Evolutionary conservation across 768 basidiomycete genomes (phyloP).

Genomic region (Hericium erinaceus): DNA sequence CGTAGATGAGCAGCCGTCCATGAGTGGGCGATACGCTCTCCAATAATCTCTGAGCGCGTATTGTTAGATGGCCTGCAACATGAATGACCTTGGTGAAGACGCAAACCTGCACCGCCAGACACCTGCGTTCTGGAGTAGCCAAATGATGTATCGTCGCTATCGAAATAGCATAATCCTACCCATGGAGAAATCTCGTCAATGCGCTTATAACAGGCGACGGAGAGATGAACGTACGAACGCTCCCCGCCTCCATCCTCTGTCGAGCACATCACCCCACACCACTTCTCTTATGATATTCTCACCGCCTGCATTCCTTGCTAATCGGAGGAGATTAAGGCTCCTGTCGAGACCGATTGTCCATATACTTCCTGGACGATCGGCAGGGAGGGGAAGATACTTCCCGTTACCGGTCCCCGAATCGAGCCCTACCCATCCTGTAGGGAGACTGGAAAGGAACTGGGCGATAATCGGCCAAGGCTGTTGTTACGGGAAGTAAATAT

Average conservation of each 20-base stretch:
- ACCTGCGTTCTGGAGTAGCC: constrained; percentile 67
- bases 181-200: neutral
- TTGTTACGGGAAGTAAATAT: neutral
- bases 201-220: too few species aligned
- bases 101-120: constrained; percentile 61
- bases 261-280: constrained; percentile 71
- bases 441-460: constrained; percentile 59
- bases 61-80: neutral
- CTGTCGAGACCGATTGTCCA: constrained; percentile 82
- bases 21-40: constrained; percentile 54
- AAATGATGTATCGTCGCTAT: constrained; percentile 98
- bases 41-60: constrained; percentile 42
- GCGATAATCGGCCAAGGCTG: constrained; percentile 90
- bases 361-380: constrained; percentile 46
- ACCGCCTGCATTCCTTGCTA: constrained; percentile 59
- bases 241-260: constrained; percentile 62
- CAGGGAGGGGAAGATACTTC: constrained; percentile 82
- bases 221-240: constrained; percentile 58
- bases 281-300: constrained; percentile 49
- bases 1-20: constrained; percentile 83
- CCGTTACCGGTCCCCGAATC: constrained; percentile 97
- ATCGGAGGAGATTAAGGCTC: constrained; percentile 66
- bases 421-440: constrained; percentile 76
- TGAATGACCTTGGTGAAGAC: neutral
- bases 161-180: constrained; percentile 90